Percentiles rank a stretch among this genome's conserved stretches.
Evolutionary conservation across 805 yeast species (phyloP).

Genomic region (Wickerhamia fluorescens): DNA sequence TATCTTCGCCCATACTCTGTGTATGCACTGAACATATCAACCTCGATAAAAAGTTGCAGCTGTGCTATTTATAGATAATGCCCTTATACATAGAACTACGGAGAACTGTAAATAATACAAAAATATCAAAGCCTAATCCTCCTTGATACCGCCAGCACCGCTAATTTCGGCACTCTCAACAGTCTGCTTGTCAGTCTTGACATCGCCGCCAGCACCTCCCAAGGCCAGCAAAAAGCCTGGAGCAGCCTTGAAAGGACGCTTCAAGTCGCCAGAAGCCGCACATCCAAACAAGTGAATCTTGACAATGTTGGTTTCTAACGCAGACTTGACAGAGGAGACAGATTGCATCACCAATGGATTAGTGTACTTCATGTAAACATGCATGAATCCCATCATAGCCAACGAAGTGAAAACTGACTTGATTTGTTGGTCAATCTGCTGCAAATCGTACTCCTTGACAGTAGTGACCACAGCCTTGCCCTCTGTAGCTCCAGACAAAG

Average conservation of each 20-base stretch:
- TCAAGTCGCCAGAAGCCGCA: conserved; percentile 81
- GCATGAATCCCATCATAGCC: conserved; percentile 99
- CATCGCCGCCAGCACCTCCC: conserved; percentile 50
- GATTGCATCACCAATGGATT: conserved; percentile 95
- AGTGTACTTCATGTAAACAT: conserved; percentile 92
- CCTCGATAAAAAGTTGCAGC: no score
- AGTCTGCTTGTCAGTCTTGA: conserved; percentile 81
- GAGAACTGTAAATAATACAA: no score
- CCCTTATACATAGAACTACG: no score
- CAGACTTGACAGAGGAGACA: conserved; percentile 82
- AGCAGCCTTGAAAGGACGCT: conserved; percentile 93
- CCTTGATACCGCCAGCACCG: conserved; percentile 85
- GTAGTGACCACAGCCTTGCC: conserved; percentile 80
- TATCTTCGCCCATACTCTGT: no score
- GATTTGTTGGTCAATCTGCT: conserved; percentile 73
- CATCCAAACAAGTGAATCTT: conserved; percentile 82
- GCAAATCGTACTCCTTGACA: conserved; percentile 88
- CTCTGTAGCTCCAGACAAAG: conserved; percentile 71
- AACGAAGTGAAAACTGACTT: conserved; percentile 81
- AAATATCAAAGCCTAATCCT: conserved; percentile 36
- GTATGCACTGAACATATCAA: no score
- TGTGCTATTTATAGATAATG: no score
- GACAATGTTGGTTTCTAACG: conserved; percentile 83
- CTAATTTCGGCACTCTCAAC: conserved; percentile 78
- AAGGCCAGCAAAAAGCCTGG: conserved; percentile 47